Percentiles rank a stretch among this genome's conserved stretches.
Evolutionary conservation across 805 yeast species (phyloP).

Genomic region (Ogataea dorogensis): DNA sequence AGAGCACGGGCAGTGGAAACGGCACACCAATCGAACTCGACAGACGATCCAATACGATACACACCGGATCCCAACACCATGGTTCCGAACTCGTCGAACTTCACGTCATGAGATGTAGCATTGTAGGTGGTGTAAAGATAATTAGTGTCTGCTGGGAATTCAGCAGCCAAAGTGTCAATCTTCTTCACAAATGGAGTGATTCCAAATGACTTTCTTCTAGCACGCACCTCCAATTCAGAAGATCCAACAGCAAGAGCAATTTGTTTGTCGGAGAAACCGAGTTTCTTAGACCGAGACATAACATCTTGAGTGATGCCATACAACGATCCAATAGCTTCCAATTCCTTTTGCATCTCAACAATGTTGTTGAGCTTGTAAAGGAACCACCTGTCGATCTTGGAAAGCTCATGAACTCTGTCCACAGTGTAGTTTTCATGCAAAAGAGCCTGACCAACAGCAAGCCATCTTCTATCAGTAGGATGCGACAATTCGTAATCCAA

Average conservation of each 20-base stretch:
- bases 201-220: slow-evolving; percentile 86
- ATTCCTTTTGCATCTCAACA: slow-evolving; percentile 81
- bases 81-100: slow-evolving; percentile 86
- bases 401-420: slow-evolving; percentile 85
- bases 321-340: slow-evolving; percentile 63
- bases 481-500: slow-evolving; percentile 74
- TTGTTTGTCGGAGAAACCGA: slow-evolving; percentile 96
- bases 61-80: slow-evolving; percentile 98
- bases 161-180: slow-evolving; percentile 98
- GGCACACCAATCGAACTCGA: slow-evolving; percentile 99
- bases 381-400: slow-evolving; percentile 96
- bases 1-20: slow-evolving; percentile 93
- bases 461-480: slow-evolving; percentile 96
- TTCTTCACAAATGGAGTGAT: slow-evolving; percentile 91
- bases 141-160: slow-evolving; percentile 95
- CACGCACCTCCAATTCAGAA: slow-evolving; percentile 92
- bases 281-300: slow-evolving; percentile 87
- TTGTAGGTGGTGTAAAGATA: slow-evolving; percentile 93
- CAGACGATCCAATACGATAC: slow-evolving; percentile 97
- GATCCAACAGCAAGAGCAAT: slow-evolving; percentile 85
- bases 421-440: slow-evolving; percentile 83
- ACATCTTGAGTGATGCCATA: slow-evolving; percentile 63
- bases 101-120: slow-evolving; percentile 82
- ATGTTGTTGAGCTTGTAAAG: slow-evolving; percentile 90
- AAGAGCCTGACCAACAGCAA: slow-evolving; percentile 94